Conservation (phyloP, 148 eudicot species). For the Amaranthus cruentus region DNA sequence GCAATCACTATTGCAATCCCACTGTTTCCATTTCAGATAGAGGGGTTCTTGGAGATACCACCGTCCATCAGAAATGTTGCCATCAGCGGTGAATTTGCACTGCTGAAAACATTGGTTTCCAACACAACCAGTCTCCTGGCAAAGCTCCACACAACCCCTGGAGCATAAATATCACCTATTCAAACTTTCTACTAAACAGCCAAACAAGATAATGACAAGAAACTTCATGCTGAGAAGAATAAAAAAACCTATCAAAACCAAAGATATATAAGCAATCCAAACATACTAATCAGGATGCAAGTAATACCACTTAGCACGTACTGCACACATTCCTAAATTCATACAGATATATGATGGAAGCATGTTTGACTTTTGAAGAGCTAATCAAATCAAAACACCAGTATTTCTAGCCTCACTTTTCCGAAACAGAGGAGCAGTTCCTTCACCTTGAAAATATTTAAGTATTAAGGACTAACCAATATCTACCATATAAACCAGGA, state of each 20-base stretch:
- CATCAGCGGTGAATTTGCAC: conserved; percentile 76
- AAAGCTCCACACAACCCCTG: conserved; percentile 76
- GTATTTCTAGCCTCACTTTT: too few species aligned
- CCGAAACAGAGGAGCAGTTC: too few species aligned
- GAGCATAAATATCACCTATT: not conserved
- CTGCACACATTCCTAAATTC: too few species aligned
- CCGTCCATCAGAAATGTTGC: conserved; percentile 52
- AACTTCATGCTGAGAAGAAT: not conserved
- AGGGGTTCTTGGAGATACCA: conserved; percentile 98
- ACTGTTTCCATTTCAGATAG: conserved; percentile 81
- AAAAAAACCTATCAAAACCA: not conserved
- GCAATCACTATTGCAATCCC: conserved; percentile 90
- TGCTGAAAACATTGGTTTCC: conserved; percentile 67
- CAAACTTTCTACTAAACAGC: not conserved
- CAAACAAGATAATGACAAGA: not conserved
- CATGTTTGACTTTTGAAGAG: too few species aligned
- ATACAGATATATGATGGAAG: too few species aligned
- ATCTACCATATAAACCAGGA: too few species aligned
- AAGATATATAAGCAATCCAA: not conserved
- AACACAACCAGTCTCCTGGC: conserved; percentile 88
- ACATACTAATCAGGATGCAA: too few species aligned
- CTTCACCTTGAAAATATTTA: too few species aligned
- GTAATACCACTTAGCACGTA: too few species aligned
- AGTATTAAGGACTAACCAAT: too few species aligned
- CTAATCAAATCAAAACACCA: too few species aligned